A percentile compares a stretch with the other conserved stretches of the same genome.
Evolutionary conservation across 2,329 filamentous ascomycete species (phyloP).

Genomic region (Metarhizium rileyi): DNA sequence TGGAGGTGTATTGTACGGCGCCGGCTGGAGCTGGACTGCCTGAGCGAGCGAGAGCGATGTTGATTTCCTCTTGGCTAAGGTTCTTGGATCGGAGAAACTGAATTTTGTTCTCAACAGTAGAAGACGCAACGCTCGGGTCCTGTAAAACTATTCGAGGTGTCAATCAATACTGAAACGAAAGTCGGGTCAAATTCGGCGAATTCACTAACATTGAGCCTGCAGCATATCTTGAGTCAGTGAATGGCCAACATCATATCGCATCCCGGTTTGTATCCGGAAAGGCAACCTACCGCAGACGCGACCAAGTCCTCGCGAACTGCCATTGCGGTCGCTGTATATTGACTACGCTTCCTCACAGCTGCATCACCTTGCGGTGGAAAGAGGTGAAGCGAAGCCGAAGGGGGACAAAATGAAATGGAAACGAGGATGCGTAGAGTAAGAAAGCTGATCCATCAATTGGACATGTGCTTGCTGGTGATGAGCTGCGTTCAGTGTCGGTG

Average conservation of each 20-base stretch:
- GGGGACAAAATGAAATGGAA: background rate
- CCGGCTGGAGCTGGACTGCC: conserved; percentile 40
- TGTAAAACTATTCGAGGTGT: conserved; percentile 59
- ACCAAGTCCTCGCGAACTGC: conserved; percentile 93
- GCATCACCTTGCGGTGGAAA: conserved; percentile 12
- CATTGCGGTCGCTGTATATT: conserved; percentile 34
- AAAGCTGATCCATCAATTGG: conserved; percentile 9
- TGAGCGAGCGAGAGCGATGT: conserved; percentile 67
- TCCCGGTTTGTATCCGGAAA: background rate
- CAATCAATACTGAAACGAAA: background rate
- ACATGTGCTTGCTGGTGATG: conserved; percentile 13
- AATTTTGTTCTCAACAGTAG: conserved; percentile 85
- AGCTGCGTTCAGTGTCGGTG: conserved; percentile 13
- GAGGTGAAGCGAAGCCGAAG: background rate
- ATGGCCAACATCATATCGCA: background rate
- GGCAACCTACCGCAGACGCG: conserved; percentile 57
- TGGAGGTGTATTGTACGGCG: conserved; percentile 33
- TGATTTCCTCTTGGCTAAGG: conserved; percentile 90
- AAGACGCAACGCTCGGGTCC: conserved; percentile 82
- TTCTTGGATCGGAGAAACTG: conserved; percentile 96
- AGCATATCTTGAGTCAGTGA: conserved; percentile 4
- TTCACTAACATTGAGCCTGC: conserved; percentile 34
- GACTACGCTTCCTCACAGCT: conserved; percentile 13
- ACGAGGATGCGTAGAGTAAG: conserved; percentile 10
- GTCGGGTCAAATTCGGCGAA: background rate